Conservation (phyloP, 345 rosid genomes). For the Melaleuca quinquenervia region DNA sequence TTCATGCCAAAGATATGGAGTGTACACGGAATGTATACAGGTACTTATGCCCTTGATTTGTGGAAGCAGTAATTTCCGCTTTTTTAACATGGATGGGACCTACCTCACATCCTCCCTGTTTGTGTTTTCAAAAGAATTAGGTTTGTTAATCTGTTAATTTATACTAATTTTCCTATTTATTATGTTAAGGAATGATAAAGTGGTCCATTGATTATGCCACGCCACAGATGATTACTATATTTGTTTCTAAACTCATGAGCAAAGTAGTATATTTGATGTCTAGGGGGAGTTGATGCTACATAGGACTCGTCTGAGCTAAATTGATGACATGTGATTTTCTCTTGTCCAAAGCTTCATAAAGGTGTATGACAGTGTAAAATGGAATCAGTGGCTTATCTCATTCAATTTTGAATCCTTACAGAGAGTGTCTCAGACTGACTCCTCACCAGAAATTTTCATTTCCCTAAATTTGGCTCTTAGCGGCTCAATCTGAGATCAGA, state of each 20-base stretch:
- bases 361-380: not conserved
- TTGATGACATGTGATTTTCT: not conserved
- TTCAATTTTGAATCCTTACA: conserved; percentile 9
- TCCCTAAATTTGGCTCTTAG: conserved; percentile 84
- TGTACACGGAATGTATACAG: conserved; percentile 60
- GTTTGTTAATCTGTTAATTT: too few species aligned
- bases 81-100: too few species aligned
- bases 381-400: not conserved
- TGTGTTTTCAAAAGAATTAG: too few species aligned
- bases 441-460: conserved; percentile 82
- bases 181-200: not conserved
- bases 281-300: not conserved
- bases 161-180: too few species aligned
- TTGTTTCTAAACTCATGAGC: too few species aligned
- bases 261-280: not conserved
- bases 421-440: conserved; percentile 77
- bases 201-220: not conserved
- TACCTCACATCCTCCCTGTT: too few species aligned
- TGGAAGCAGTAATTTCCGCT: too few species aligned
- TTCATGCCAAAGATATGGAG: conserved; percentile 65
- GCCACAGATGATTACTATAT: not conserved
- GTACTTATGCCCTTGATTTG: conserved; percentile 10
- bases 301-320: not conserved
- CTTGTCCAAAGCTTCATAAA: not conserved
- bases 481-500: conserved; percentile 87